phyloP scores from a whole-genome alignment of 1,284 basidiomycete genomes.

The Apiotrichum porosum region DNA sequence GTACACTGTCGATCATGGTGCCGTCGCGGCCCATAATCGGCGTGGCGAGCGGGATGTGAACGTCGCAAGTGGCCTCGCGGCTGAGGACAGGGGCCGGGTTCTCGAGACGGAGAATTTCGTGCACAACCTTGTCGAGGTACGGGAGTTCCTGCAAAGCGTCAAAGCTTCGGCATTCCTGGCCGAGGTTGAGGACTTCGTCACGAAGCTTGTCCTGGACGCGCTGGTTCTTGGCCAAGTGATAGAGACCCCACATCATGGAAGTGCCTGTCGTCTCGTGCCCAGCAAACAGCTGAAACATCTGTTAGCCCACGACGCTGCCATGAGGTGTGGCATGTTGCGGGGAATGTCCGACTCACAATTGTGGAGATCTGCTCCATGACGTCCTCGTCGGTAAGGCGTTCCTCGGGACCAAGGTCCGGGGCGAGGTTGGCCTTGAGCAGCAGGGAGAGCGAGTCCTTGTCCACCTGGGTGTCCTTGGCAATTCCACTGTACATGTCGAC shows the following conservation, averaged over 20 bases:
- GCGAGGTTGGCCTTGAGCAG: constrained; percentile 62
- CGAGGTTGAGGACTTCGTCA: constrained; percentile 51
- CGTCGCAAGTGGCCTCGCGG: constrained; percentile 51
- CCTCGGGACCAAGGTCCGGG: constrained; percentile 53
- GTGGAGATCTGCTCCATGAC: constrained; percentile 71
- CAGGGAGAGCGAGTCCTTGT: constrained; percentile 47
- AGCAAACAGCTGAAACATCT: constrained; percentile 37
- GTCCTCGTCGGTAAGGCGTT: constrained; percentile 62
- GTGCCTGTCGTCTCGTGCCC: constrained; percentile 75
- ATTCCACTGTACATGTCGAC: constrained; percentile 50
- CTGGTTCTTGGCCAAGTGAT: constrained; percentile 58
- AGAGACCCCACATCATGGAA: constrained; percentile 67
- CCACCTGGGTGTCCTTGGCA: constrained; percentile 51
- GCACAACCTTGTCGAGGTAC: constrained; percentile 61
- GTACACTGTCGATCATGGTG: constrained; percentile 38
- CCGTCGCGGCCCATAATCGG: constrained; percentile 48
- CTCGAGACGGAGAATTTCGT: constrained; percentile 61
- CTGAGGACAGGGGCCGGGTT: neutral
- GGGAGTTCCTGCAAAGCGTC: constrained; percentile 41
- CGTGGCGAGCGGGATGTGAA: constrained; percentile 58
- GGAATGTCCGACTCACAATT: constrained; percentile 58
- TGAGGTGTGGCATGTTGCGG: too few relatives aligned
- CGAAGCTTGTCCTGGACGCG: constrained; percentile 58
- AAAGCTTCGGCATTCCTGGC: constrained; percentile 34
- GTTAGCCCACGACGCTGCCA: neutral